Base-by-base conservation (phyloP, 176 grass and related monocot species). In the Triticum turgidum region DNA sequence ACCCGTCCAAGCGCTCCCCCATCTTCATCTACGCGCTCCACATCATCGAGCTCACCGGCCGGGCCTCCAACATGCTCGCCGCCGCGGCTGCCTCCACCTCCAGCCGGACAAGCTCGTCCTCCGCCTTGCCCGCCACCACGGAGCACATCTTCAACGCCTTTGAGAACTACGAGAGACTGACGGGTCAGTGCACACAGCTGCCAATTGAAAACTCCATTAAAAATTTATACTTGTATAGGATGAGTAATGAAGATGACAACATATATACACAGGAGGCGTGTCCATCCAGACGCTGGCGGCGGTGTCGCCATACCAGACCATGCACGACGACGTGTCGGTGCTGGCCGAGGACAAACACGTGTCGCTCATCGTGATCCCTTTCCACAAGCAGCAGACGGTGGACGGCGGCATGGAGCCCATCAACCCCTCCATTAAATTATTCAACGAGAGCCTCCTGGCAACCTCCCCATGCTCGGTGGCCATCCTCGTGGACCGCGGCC, bases 11-110 rank as follows among this genome's bases (percentile, higher is more conserved):
- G 89, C 93, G 96, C 45, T 87, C 91, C 35, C 93, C 93, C 11
- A 98, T 98, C 80, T 98, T 95, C 61, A 84, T 95, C 85, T 95
- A 95, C 81, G 96, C 90, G 29, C 89, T 98, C 80, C 96, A 98
- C 84, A 93, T 98, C 56, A 84, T 98, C 17, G 93, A 98, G 88
- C 96, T 98, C 86, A 95, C 96, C 0, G 89, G 91, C 34, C 88
- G 96, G 7, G 87, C 93, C 79, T 91, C 93, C 82, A 90, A 95
- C 88, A 93, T 98, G 88, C 89, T 98, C 78, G 89, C 89, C 86
- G 83, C 88, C 1, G 88, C 94, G 9, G 85, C 86, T 9, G 73
- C 73, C 73, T 54, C 45, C 5, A 39, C 85, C 25, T 66, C 87
- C 1, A 83, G 73, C 67, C 71, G 89, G 18, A 58, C 77, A 51